Evolutionary conservation across 73 alveolate species (phyloP).

Genomic region (Paramecium primaurelia): DNA sequence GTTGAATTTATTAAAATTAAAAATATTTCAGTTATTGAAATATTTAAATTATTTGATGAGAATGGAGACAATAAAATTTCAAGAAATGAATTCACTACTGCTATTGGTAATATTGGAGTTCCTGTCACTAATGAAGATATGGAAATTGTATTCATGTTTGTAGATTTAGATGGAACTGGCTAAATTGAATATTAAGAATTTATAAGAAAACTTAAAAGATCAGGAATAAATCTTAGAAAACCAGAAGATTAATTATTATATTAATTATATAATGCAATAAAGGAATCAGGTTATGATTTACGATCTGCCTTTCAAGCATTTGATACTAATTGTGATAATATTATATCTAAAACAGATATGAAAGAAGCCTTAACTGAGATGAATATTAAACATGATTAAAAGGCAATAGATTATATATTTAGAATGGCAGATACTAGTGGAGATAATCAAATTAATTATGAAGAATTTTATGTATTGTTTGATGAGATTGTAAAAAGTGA

Average conservation of each 20-base stretch:
- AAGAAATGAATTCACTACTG: conserved; percentile 21
- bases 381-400: background rate
- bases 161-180: conserved; percentile 59
- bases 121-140: conserved; percentile 36
- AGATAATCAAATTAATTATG: conserved; percentile 43
- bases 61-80: conserved; percentile 50
- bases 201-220: conserved; percentile 47
- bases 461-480: conserved; percentile 52
- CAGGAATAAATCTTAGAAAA: conserved; percentile 55
- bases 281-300: conserved; percentile 39
- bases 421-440: conserved; percentile 61
- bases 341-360: conserved; percentile 47
- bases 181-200: conserved; percentile 55
- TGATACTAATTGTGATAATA: conserved; percentile 52
- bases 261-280: conserved; percentile 30
- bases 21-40: conserved; percentile 46
- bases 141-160: conserved; percentile 57
- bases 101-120: conserved; percentile 44
- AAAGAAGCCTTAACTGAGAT: background rate
- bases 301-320: conserved; percentile 50
- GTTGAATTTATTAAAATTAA: conserved; percentile 18
- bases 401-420: conserved; percentile 54
- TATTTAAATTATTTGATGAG: conserved; percentile 52
- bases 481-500: conserved; percentile 52
- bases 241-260: conserved; percentile 50